phyloP scores from a whole-genome alignment of 2,329 filamentous ascomycete species.

The Aspergillus awamori region DNA sequence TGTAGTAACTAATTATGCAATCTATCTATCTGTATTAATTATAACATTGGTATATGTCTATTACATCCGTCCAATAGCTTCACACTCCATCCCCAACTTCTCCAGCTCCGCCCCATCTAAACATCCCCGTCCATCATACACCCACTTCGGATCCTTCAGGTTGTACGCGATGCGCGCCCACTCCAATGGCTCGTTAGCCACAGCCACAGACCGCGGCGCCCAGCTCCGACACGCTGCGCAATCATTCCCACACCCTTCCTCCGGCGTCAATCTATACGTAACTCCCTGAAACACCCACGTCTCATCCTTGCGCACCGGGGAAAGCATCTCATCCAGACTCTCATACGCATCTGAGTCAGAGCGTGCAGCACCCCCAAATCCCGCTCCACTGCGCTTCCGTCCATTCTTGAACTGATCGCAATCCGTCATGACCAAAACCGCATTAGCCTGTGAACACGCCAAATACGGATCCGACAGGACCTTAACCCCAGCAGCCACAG shows the following conservation, averaged over 20 bases:
- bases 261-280: conserved; percentile 24
- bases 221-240: conserved; percentile 32
- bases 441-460: conserved; percentile 51
- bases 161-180: conserved; percentile 50
- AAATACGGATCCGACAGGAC: conserved; percentile 49
- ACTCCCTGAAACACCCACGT: conserved; percentile 27
- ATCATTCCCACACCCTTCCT: conserved; percentile 29
- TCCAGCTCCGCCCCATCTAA: conserved; percentile 40
- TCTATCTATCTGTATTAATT: too few relatives aligned
- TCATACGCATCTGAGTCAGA: background rate
- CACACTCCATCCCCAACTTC: conserved; percentile 40
- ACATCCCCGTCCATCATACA: conserved; percentile 52
- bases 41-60: too few relatives aligned
- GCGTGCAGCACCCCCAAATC: background rate
- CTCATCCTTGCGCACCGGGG: conserved; percentile 15
- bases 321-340: conserved; percentile 1
- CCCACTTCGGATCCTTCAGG: conserved; percentile 52
- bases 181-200: conserved; percentile 41
- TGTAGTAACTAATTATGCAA: too few relatives aligned
- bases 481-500: conserved; percentile 29
- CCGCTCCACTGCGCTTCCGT: background rate
- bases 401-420: conserved; percentile 55
- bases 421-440: conserved; percentile 56
- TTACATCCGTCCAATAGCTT: conserved; percentile 33
- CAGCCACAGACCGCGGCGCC: conserved; percentile 13